Conservation (phyloP, 2,329 filamentous ascomycete genomes). For the Pseudogymnoascus sp. region DNA sequence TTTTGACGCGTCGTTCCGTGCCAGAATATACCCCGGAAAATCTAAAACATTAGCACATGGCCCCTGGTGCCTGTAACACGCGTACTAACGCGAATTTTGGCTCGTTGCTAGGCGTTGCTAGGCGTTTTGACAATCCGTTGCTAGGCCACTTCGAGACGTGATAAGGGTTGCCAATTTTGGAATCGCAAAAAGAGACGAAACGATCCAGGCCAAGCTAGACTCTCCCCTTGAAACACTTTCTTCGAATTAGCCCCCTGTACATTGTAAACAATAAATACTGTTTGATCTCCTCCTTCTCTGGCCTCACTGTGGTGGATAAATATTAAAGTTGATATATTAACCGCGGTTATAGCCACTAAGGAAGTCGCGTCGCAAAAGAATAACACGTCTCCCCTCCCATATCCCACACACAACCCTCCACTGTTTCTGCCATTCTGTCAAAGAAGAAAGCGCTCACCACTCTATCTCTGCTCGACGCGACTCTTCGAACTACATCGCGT, state of each 20-base stretch:
- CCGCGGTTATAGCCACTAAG: background rate
- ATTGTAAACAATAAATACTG: slow-evolving; percentile 7
- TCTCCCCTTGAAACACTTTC: slow-evolving; percentile 5
- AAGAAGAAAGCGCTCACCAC: background rate
- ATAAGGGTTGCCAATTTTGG: slow-evolving; percentile 5
- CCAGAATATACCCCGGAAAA: slow-evolving; percentile 5
- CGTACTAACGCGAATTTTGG: background rate
- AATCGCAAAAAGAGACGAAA: slow-evolving; percentile 4
- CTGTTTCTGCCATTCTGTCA: background rate
- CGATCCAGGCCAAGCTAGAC: slow-evolving; percentile 7
- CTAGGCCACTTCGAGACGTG: slow-evolving; percentile 1
- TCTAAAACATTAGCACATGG: slow-evolving; percentile 2
- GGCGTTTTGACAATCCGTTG: background rate
- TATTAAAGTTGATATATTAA: slow-evolving; percentile 3
- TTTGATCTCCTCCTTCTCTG: background rate
- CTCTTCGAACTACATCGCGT: background rate
- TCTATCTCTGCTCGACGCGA: slow-evolving; percentile 1
- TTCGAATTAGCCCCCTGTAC: slow-evolving; percentile 4
- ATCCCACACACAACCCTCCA: background rate
- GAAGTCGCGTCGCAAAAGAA: slow-evolving; percentile 7
- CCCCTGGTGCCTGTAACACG: slow-evolving; percentile 8
- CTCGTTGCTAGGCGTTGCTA: slow-evolving; percentile 2
- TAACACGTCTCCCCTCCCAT: background rate
- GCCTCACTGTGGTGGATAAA: background rate
- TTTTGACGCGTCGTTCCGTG: slow-evolving; percentile 1